Conservation (phyloP, 768 basidiomycete species). For the Suillus subluteus region DNA sequence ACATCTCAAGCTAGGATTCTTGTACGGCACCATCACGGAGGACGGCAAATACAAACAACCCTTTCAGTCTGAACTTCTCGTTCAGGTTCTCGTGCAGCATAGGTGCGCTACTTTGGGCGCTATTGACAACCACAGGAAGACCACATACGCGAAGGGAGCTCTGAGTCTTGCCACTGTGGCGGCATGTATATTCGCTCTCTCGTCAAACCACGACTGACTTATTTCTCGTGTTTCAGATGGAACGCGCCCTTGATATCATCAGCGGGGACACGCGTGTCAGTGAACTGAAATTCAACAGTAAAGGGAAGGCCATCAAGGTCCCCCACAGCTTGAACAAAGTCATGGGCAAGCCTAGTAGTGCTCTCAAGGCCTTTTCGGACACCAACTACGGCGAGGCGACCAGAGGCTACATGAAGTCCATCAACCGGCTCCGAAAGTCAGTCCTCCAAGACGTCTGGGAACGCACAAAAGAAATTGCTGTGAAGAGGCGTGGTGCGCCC, state of each 20-base stretch:
- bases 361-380: background rate
- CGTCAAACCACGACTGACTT: background rate
- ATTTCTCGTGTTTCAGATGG: slow-evolving; percentile 11
- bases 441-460: background rate
- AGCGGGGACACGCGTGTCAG: background rate
- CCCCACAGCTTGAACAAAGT: background rate
- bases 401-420: background rate
- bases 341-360: background rate
- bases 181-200: slow-evolving; percentile 8
- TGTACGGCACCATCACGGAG: background rate
- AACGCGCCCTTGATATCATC: slow-evolving; percentile 12
- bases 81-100: slow-evolving; percentile 12
- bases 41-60: slow-evolving; percentile 3
- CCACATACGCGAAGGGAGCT: slow-evolving; percentile 1
- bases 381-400: background rate
- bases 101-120: background rate
- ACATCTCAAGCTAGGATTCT: background rate
- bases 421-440: background rate
- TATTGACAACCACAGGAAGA: slow-evolving; percentile 1
- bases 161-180: slow-evolving; percentile 11
- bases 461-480: background rate
- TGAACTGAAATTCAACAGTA: background rate
- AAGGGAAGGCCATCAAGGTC: background rate
- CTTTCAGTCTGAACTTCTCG: slow-evolving; percentile 5
- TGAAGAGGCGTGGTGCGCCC: background rate